A percentile compares a stretch with the other conserved stretches of the same genome.
phyloP scores from a whole-genome alignment of 176 grass and related monocot species.

The Areca catechu region DNA sequence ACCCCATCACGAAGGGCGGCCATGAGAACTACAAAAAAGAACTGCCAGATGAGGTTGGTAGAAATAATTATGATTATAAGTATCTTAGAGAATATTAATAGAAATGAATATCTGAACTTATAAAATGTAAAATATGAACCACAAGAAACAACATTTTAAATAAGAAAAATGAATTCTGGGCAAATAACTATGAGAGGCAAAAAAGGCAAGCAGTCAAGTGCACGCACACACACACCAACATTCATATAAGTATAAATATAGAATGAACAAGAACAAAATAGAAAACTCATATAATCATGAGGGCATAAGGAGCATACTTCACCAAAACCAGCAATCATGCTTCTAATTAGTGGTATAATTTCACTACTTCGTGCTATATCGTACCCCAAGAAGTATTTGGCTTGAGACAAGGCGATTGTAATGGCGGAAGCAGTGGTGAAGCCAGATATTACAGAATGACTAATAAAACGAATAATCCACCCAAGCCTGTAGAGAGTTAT shows the following conservation, averaged over 20 bases:
- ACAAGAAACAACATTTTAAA: too few species aligned
- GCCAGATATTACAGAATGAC: constrained; percentile 96
- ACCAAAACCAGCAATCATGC: constrained; percentile 74
- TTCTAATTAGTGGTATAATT: constrained; percentile 78
- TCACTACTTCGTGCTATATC: constrained; percentile 75
- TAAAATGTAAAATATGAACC: too few species aligned
- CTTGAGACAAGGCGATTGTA: constrained; percentile 85
- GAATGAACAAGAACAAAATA: neutral
- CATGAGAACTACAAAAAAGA: constrained; percentile 70
- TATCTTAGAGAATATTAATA: neutral
- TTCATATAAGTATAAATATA: too few species aligned
- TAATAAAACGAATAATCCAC: constrained; percentile 92
- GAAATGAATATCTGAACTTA: neutral
- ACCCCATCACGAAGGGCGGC: constrained; percentile 92
- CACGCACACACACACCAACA: neutral
- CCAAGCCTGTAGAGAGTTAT: constrained; percentile 52
- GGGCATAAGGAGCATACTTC: constrained; percentile 37
- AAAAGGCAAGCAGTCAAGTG: neutral
- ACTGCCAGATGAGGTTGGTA: neutral
- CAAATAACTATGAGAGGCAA: neutral
- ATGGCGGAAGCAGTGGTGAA: constrained; percentile 96
- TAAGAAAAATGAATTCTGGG: too few species aligned
- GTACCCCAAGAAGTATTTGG: constrained; percentile 94
- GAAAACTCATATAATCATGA: constrained; percentile 9
- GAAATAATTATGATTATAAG: neutral